Evolutionary conservation across 768 basidiomycete species (phyloP).

Genomic region (Cystobasidium onofrii): DNA sequence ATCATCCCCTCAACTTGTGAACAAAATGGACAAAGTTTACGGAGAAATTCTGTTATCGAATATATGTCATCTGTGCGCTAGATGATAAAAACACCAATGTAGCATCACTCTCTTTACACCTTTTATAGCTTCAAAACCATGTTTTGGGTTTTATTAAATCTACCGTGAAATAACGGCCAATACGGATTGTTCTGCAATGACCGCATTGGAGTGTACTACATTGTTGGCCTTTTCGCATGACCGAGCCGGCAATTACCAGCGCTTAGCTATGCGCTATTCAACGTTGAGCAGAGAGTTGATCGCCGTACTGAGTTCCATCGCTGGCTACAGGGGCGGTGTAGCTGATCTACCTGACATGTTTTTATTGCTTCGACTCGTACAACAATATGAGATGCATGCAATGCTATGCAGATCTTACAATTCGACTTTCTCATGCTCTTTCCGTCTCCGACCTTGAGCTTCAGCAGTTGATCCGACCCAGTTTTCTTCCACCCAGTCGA

Average conservation of each 20-base stretch:
- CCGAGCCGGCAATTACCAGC: no score
- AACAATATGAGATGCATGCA: no score
- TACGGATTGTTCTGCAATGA: neutral
- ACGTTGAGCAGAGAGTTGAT: no score
- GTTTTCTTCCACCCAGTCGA: constrained; percentile 30
- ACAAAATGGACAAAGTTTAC: no score
- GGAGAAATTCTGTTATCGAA: neutral
- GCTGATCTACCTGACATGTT: no score
- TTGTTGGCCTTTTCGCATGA: no score
- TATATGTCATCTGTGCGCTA: neutral
- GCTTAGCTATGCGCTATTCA: no score
- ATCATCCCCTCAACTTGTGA: no score
- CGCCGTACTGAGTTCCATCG: no score
- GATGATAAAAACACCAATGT: neutral
- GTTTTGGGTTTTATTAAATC: neutral
- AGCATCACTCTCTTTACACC: neutral
- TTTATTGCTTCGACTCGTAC: no score
- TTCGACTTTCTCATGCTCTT: neutral
- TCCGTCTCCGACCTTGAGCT: neutral
- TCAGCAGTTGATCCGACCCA: constrained; percentile 16
- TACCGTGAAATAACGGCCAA: neutral
- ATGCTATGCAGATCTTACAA: neutral
- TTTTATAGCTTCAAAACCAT: neutral
- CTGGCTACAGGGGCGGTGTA: no score
- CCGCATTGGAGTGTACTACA: no score